A percentile compares a stretch with the other conserved stretches of the same genome.
Conservation (phyloP, 1,284 basidiomycete species). For the Fistulina hepatica region DNA sequence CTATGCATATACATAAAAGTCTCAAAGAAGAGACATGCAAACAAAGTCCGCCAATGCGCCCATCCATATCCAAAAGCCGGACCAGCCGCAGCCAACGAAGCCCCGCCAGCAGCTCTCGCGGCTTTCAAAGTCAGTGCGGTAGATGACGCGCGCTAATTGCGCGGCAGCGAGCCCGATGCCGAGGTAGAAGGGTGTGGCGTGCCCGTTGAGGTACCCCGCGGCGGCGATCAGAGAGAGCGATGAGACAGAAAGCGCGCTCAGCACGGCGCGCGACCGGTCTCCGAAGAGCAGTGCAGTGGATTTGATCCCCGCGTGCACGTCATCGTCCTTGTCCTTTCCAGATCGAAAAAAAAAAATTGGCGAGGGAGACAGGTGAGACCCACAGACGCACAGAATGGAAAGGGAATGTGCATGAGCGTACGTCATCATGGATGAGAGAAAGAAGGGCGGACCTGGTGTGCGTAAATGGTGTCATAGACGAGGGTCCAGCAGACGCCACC, state of each 20-base stretch:
- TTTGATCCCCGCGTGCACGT: slow-evolving; percentile 81
- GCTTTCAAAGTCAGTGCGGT: slow-evolving; percentile 66
- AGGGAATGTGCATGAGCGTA: too few species aligned
- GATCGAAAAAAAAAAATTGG: slow-evolving; percentile 3
- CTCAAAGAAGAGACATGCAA: too few species aligned
- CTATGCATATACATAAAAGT: too few species aligned
- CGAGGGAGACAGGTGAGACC: neutral
- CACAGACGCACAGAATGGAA: neutral
- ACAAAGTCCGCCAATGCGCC: slow-evolving; percentile 75
- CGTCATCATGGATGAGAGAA: neutral
- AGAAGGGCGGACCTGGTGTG: slow-evolving; percentile 67
- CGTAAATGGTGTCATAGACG: slow-evolving; percentile 97
- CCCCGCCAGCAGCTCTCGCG: slow-evolving; percentile 87
- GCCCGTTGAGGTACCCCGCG: slow-evolving; percentile 70
- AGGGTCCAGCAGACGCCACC: slow-evolving; percentile 91
- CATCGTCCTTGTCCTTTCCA: slow-evolving; percentile 83
- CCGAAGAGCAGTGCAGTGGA: slow-evolving; percentile 92
- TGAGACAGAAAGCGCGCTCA: slow-evolving; percentile 64
- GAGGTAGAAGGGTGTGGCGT: slow-evolving; percentile 72
- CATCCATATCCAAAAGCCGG: slow-evolving; percentile 84
- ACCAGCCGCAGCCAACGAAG: slow-evolving; percentile 82
- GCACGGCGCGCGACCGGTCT: slow-evolving; percentile 63
- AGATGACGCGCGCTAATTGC: slow-evolving; percentile 80
- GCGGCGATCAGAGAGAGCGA: slow-evolving; percentile 69
- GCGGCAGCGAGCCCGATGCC: slow-evolving; percentile 64